These are phyloP conservation scores for Polychaeton citri DNA, from an alignment of 2,329 filamentous ascomycete species.

Conservation along the genomic window DNA sequence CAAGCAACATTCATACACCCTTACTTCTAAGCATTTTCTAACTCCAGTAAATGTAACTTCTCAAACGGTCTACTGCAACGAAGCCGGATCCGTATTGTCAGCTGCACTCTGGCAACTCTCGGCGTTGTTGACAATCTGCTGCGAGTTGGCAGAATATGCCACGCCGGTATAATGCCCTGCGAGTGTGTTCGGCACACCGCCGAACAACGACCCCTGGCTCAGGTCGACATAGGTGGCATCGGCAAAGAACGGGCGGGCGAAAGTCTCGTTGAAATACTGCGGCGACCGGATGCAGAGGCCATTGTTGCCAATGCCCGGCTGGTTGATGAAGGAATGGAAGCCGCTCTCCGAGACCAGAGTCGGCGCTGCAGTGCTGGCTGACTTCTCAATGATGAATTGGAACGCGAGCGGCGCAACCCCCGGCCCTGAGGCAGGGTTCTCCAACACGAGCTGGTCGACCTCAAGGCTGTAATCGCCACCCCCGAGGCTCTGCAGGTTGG, in stretches of 20 bases:
- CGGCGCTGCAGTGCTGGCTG: not conserved
- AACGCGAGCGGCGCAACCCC: too few species aligned
- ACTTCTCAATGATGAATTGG: too few species aligned
- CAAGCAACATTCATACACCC: too few species aligned
- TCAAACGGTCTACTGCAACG: not conserved
- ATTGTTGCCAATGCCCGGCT: not conserved
- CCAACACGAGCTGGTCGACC: too few species aligned
- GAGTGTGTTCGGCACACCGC: too few species aligned
- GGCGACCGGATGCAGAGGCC: not conserved
- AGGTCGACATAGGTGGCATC: too few species aligned
- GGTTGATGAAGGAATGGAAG: not conserved
- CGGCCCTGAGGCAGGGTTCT: too few species aligned
- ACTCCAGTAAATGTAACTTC: not conserved
- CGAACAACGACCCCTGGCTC: too few species aligned
- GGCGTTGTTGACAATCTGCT: not conserved
- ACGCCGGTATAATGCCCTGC: not conserved
- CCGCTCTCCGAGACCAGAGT: not conserved
- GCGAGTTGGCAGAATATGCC: not conserved
- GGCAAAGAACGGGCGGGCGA: too few species aligned
- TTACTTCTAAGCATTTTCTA: not conserved
- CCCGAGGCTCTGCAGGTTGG: too few species aligned
- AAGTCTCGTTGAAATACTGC: not conserved
- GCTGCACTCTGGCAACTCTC: not conserved
- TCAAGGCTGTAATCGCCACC: too few species aligned
- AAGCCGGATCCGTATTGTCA: not conserved